phyloP scores from a whole-genome alignment of 2,329 filamentous ascomycete species.

The Penicillium sp. region DNA sequence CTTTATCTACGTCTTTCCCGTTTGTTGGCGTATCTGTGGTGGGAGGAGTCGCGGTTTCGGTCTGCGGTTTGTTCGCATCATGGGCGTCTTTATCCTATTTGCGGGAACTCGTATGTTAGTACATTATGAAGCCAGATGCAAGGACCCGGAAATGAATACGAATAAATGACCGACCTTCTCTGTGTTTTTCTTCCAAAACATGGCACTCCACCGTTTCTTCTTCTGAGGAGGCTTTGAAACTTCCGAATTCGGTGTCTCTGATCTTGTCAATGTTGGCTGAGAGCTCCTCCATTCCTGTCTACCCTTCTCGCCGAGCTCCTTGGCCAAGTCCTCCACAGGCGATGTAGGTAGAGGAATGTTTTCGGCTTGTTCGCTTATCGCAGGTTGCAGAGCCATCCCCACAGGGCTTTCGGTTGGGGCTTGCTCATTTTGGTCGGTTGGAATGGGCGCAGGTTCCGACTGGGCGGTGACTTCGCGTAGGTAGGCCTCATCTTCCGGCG shows the following conservation, averaged over 20 bases:
- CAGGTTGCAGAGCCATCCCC: slow-evolving; percentile 3
- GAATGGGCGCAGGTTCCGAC: slow-evolving; percentile 24
- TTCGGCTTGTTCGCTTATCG: slow-evolving; percentile 45
- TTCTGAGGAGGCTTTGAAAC: slow-evolving; percentile 23
- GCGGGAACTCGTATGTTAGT: neutral
- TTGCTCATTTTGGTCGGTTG: slow-evolving; percentile 5
- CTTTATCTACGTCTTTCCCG: slow-evolving; percentile 48
- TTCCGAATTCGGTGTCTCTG: slow-evolving; percentile 19
- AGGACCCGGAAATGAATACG: neutral
- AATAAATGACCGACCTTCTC: slow-evolving; percentile 25
- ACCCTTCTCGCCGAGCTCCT: slow-evolving; percentile 32
- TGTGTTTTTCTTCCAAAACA: slow-evolving; percentile 39
- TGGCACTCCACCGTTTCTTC: slow-evolving; percentile 38
- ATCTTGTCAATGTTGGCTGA: slow-evolving; percentile 15
- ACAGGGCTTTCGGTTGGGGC: neutral
- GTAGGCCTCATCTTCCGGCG: slow-evolving; percentile 60
- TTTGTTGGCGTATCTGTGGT: slow-evolving; percentile 25
- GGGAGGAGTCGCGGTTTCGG: slow-evolving; percentile 1
- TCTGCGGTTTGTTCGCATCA: neutral
- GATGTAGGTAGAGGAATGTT: slow-evolving; percentile 52
- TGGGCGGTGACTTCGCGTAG: slow-evolving; percentile 51
- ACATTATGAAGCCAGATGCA: neutral
- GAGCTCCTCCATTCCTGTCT: slow-evolving; percentile 32
- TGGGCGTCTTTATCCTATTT: slow-evolving; percentile 9
- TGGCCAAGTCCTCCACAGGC: slow-evolving; percentile 43